A percentile compares a stretch with the other conserved stretches of the same genome.
Conservation (phyloP, 768 basidiomycete genomes). For the Rhodotorula toruloides region DNA sequence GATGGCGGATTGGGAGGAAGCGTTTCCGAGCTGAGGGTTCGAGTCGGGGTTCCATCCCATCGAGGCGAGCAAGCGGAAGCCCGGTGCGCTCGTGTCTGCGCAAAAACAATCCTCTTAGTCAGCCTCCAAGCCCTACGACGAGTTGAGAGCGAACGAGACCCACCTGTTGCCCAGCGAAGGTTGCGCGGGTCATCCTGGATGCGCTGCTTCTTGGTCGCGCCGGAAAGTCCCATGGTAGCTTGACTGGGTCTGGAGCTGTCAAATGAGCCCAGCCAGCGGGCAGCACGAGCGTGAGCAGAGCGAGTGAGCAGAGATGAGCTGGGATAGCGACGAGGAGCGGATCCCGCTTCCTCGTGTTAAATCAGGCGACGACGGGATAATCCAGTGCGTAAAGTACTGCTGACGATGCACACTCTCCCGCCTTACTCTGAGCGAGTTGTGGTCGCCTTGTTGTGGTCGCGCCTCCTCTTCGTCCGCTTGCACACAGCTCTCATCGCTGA, state of each 20-base stretch:
- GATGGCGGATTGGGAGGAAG: constrained; percentile 30
- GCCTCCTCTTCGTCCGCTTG: too few species aligned
- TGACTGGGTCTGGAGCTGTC: neutral
- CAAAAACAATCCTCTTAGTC: neutral
- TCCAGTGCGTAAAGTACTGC: too few species aligned
- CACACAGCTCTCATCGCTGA: too few species aligned
- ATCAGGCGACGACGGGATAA: too few species aligned
- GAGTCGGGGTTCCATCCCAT: constrained; percentile 41
- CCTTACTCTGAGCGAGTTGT: too few species aligned
- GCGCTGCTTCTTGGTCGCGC: constrained; percentile 36
- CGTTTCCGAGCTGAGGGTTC: constrained; percentile 22
- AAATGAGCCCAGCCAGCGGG: neutral
- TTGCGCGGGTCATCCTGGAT: constrained; percentile 39
- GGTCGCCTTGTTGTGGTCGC: too few species aligned
- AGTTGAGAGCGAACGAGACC: neutral
- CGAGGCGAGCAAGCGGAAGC: constrained; percentile 38
- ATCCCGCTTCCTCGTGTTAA: too few species aligned
- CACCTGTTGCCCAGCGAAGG: constrained; percentile 31
- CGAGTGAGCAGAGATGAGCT: neutral
- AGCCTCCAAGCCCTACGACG: neutral
- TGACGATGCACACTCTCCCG: too few species aligned
- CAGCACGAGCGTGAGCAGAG: neutral
- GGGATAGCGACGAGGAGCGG: too few species aligned
- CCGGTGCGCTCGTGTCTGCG: constrained; percentile 37
- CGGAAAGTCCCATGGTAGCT: constrained; percentile 27